Evolutionary conservation across 2,329 filamentous ascomycete species (phyloP).

Genomic region (Teratosphaeria nubilosa): DNA sequence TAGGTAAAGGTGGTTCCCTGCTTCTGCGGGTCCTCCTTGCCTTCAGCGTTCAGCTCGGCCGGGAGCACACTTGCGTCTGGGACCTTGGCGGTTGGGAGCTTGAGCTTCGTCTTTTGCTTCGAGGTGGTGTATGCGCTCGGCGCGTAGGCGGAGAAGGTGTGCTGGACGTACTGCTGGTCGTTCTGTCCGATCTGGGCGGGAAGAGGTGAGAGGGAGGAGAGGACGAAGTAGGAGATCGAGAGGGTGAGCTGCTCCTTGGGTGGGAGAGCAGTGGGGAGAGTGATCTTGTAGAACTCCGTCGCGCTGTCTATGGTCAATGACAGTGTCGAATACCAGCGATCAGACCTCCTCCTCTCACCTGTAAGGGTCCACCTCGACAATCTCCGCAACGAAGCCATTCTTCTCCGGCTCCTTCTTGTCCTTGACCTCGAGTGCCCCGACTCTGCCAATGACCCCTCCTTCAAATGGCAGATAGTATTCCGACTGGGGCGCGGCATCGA

Average conservation of each 20-base stretch:
- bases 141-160: conserved; percentile 76
- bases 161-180: conserved; percentile 76
- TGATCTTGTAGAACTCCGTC: conserved; percentile 70
- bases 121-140: conserved; percentile 73
- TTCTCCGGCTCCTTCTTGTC: conserved; percentile 72
- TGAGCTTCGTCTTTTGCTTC: conserved; percentile 97
- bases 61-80: conserved; percentile 66
- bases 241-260: conserved; percentile 73
- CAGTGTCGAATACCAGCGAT: neutral
- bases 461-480: conserved; percentile 91
- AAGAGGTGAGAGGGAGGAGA: conserved; percentile 69
- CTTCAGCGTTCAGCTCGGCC: conserved; percentile 44
- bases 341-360: conserved; percentile 32
- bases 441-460: conserved; percentile 58
- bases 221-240: conserved; percentile 72
- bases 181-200: conserved; percentile 75
- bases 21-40: conserved; percentile 63
- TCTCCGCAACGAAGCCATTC: conserved; percentile 56
- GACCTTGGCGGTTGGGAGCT: conserved; percentile 66
- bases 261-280: conserved; percentile 63
- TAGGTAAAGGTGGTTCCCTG: conserved; percentile 81
- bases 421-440: conserved; percentile 83
- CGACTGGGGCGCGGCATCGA: conserved; percentile 64
- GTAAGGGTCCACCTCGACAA: conserved; percentile 48
- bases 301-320: conserved; percentile 18